Evolutionary conservation across 2,329 filamentous ascomycete genomes (phyloP), one percentile per base, ranked within the genome.

Genomic region (Helotiales sp.): DNA sequence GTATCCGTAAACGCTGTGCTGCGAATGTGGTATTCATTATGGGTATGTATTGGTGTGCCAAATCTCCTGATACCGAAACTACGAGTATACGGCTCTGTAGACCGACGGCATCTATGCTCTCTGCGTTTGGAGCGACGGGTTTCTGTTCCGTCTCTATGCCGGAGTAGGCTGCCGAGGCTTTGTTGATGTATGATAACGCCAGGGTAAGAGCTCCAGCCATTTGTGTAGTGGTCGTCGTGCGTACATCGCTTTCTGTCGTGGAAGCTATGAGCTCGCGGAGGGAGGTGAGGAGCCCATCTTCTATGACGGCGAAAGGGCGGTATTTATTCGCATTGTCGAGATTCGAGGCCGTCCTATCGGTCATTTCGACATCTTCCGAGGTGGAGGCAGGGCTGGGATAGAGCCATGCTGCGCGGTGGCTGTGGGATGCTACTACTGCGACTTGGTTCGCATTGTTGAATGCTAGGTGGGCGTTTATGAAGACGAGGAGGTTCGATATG

Each of bases 11-110:
- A 71, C 95, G 90, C 75, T 97, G 92, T 67, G 95, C 96, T 2
- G 96, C 96, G 80, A 99, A 99, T 69, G 98, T 97, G 74, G 91
- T 88, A 81, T 99, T 99, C 96, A 99, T 99, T 73, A 97, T 96
- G 0, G 95, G 91, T 64, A 99, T 99, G 82, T 99, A 99, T 79
- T 98, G 89, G 69, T 87, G 91, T 5, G 93, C 89, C 0, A 97
- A 87, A 74, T 95, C 92, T 49, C 86, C 93, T 55, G 93, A 97
- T 4, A 97, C 93, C 57, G 92, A 97, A 63, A 99, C 79, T 70
- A 98, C 89, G 63, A 99, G 86, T 75, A 99, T 97, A 68, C 96
- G 91, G 15, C 90, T 91, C 72, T 92, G 90, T 22, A 96, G 83
- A 20, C 86, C 83, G 2, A 81, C 75, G 69, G 81, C 72, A 30